A percentile compares a stretch with the other conserved stretches of the same genome.
Conservation (phyloP, 2,329 filamentous ascomycete genomes). For the Fusarium sp. region DNA sequence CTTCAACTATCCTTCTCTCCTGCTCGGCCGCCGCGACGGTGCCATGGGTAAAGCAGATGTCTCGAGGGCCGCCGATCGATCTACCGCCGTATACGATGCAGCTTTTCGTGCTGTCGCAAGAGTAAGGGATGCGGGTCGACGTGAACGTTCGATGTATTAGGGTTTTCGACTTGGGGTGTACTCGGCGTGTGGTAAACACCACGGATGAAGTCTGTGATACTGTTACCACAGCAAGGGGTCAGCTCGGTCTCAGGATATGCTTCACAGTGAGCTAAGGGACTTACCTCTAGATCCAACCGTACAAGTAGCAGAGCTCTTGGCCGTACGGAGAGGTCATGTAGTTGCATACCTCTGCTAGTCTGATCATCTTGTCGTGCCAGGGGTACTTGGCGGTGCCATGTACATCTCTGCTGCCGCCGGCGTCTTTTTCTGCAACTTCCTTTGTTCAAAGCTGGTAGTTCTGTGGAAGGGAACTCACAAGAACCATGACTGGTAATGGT, state of each 20-base stretch:
- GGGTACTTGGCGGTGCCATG: constrained; percentile 37
- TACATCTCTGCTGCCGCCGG: background rate
- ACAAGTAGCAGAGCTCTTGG: constrained; percentile 63
- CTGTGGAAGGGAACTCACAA: too few relatives aligned
- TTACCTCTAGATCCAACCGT: constrained; percentile 56
- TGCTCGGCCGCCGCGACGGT: background rate
- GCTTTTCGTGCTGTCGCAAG: background rate
- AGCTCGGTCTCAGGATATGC: background rate
- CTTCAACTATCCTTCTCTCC: background rate
- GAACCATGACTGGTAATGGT: fast-evolving
- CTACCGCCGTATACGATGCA: background rate
- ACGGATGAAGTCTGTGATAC: background rate
- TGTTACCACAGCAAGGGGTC: background rate
- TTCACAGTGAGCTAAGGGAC: background rate
- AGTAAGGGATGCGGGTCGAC: background rate
- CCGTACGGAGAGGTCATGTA: constrained; percentile 56
- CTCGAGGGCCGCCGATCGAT: background rate
- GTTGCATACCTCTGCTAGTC: constrained; percentile 39
- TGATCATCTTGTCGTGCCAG: constrained; percentile 32
- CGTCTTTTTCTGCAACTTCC: background rate
- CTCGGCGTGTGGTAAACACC: constrained; percentile 19
- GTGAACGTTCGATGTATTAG: background rate
- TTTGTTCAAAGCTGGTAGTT: background rate
- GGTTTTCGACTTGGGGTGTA: background rate
- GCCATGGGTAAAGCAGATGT: background rate